These are phyloP conservation scores for Rhododendron mucronatum DNA, from an alignment of 148 eudicot genomes.

Conservation along the genomic window DNA sequence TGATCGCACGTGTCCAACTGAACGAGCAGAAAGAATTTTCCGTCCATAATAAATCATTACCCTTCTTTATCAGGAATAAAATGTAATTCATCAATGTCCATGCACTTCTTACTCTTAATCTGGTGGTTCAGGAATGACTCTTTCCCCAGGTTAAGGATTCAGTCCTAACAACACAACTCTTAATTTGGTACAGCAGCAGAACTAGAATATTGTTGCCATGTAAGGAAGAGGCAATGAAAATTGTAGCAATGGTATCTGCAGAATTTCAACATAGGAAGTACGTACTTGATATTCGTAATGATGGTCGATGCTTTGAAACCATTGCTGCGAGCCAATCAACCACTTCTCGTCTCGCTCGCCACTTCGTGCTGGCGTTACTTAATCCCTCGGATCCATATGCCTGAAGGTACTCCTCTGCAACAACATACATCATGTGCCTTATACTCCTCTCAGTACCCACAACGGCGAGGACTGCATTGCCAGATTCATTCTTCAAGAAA, in stretches of 20 bases:
- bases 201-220: neutral
- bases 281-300: conserved; percentile 23
- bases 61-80: neutral
- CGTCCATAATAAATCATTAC: neutral
- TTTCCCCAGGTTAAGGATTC: neutral
- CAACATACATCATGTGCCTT: conserved; percentile 43
- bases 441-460: conserved; percentile 48
- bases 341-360: conserved; percentile 42
- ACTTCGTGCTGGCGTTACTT: conserved; percentile 22
- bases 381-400: conserved; percentile 20
- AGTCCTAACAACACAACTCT: neutral
- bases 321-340: conserved; percentile 36
- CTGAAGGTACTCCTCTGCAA: conserved; percentile 31
- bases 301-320: conserved; percentile 13
- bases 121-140: neutral
- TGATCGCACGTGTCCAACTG: neutral
- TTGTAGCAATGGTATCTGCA: neutral
- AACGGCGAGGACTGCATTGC: conserved; percentile 35
- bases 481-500: conserved; percentile 25
- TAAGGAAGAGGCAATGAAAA: neutral
- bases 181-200: neutral
- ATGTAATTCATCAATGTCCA: neutral
- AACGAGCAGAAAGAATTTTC: neutral
- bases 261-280: conserved; percentile 3
- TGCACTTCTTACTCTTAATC: neutral